Evolutionary conservation across 2,329 filamentous ascomycete genomes (phyloP).

Genomic region (Phyllachora maydis): DNA sequence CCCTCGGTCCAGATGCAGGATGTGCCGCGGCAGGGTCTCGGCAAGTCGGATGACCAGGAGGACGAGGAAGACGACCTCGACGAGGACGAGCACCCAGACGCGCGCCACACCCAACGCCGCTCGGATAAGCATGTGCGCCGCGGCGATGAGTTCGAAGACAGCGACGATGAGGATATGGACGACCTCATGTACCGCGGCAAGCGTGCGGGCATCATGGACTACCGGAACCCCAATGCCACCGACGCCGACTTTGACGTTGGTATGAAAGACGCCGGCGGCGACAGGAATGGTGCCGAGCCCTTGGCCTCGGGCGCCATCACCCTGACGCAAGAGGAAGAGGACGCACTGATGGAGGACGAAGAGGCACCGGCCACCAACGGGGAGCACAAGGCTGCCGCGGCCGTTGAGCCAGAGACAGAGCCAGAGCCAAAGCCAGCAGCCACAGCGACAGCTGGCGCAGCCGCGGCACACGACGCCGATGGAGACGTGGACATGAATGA

Average conservation of each 20-base stretch:
- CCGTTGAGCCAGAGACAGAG: too few relatives aligned
- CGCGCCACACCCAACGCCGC: conserved; percentile 58
- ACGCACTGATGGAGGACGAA: conserved; percentile 8
- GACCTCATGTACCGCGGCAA: conserved; percentile 31
- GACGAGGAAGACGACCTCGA: conserved; percentile 50
- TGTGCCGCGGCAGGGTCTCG: conserved; percentile 38
- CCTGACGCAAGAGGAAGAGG: too few relatives aligned
- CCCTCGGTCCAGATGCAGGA: conserved; percentile 88
- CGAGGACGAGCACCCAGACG: conserved; percentile 71
- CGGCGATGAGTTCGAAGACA: conserved; percentile 68
- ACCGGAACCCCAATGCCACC: too few relatives aligned
- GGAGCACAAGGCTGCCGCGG: conserved; percentile 3
- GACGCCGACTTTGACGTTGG: conserved; percentile 7
- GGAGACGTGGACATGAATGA: conserved; percentile 30
- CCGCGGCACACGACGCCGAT: conserved; percentile 15
- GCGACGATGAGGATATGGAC: conserved; percentile 71
- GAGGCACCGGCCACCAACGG: conserved; percentile 10
- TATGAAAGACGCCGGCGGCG: too few relatives aligned
- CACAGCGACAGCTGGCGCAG: conserved; percentile 1
- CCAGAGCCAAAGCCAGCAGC: too few relatives aligned
- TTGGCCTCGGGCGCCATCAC: too few relatives aligned
- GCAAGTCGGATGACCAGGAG: conserved; percentile 46
- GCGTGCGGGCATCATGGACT: conserved; percentile 30
- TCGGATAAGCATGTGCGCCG: conserved; percentile 63
- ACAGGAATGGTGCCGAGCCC: too few relatives aligned